Evolutionary conservation across 352 stramenopile genomes (phyloP).

Genomic region (Globisporangium okanoganense): DNA sequence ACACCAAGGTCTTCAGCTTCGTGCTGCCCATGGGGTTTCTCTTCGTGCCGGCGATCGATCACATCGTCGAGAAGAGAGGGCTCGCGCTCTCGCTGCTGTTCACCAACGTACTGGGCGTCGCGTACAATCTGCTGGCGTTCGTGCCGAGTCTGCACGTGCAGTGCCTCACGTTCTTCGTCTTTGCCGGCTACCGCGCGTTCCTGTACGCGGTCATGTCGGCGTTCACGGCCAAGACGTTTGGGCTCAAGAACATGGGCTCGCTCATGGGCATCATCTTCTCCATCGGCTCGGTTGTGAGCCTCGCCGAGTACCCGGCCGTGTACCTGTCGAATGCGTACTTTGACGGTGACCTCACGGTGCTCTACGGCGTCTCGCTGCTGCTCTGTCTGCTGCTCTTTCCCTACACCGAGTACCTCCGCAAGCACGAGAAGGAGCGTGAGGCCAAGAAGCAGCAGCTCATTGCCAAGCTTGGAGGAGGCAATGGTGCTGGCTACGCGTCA

Average conservation of each 20-base stretch:
- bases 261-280: slow-evolving; percentile 85
- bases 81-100: slow-evolving; percentile 67
- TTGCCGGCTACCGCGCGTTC: slow-evolving; percentile 83
- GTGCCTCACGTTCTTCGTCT: slow-evolving; percentile 70
- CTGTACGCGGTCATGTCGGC: slow-evolving; percentile 85
- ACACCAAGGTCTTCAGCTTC: slow-evolving; percentile 86
- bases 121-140: slow-evolving; percentile 73
- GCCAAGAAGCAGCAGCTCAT: slow-evolving; percentile 32
- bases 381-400: slow-evolving; percentile 57
- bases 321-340: slow-evolving; percentile 63
- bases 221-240: slow-evolving; percentile 86
- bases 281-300: slow-evolving; percentile 61
- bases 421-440: slow-evolving; percentile 46
- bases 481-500: background rate
- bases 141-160: slow-evolving; percentile 64
- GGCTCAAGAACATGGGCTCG: slow-evolving; percentile 78
- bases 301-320: slow-evolving; percentile 78
- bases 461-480: slow-evolving; percentile 11
- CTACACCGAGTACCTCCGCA: slow-evolving; percentile 50
- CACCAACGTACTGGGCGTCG: slow-evolving; percentile 62
- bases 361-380: slow-evolving; percentile 50
- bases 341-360: slow-evolving; percentile 44
- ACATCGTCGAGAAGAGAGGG: slow-evolving; percentile 70
- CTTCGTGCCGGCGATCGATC: slow-evolving; percentile 83
- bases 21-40: slow-evolving; percentile 80